phyloP scores from a whole-genome alignment of 2,329 filamentous ascomycete species.

The Pezicula neosporulosa region DNA sequence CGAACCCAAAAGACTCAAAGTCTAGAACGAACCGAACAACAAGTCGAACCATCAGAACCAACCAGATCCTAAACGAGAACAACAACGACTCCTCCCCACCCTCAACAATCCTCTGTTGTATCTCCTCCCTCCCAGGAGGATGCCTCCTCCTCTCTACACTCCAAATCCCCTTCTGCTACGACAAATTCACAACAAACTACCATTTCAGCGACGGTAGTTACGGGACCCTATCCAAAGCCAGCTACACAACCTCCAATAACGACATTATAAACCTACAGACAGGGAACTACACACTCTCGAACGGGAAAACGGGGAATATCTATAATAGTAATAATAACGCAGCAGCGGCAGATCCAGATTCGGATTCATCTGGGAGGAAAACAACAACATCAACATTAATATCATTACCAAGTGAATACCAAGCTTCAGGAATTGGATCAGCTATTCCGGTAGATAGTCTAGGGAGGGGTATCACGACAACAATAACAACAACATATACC shows the following conservation, averaged over 20 bases:
- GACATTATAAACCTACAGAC: conserved; percentile 38
- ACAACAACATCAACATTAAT: too few relatives aligned
- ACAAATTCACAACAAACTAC: conserved; percentile 48
- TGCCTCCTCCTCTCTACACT: conserved; percentile 25
- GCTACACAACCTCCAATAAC: conserved; percentile 34
- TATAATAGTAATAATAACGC: too few relatives aligned
- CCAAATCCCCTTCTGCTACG: conserved; percentile 46
- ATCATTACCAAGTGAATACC: conserved; percentile 43
- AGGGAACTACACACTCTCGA: conserved; percentile 37
- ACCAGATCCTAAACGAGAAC: too few relatives aligned
- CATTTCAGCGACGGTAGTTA: conserved; percentile 42
- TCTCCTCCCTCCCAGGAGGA: conserved; percentile 9
- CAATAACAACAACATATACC: conserved; percentile 18
- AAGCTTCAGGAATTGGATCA: conserved; percentile 39
- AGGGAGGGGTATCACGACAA: conserved; percentile 33
- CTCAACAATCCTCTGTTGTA: conserved; percentile 20
- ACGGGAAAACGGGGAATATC: conserved; percentile 39
- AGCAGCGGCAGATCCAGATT: too few relatives aligned
- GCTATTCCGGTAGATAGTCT: conserved; percentile 41
- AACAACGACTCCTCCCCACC: conserved; percentile 1
- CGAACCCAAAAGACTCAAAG: too few relatives aligned
- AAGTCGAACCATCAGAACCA: too few relatives aligned
- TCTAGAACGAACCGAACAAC: too few relatives aligned
- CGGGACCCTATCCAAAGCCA: conserved; percentile 40
- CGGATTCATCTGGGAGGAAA: too few relatives aligned